Evolutionary conservation across 148 eudicot species (phyloP).

Genomic region (Pharnaceum exiguum): DNA sequence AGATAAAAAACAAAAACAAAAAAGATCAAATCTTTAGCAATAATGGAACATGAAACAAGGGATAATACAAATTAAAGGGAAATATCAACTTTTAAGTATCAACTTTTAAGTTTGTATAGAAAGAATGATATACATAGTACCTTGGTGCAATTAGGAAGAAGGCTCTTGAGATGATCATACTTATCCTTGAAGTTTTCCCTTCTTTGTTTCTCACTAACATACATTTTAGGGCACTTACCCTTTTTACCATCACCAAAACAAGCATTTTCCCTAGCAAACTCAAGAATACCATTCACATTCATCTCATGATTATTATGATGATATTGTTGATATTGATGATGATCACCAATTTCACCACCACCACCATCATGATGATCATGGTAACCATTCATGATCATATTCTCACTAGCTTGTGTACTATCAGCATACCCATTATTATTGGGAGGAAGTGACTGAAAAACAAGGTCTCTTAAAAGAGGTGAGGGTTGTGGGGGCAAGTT

Average conservation of each 20-base stretch:
- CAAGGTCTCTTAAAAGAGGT: constrained; percentile 41
- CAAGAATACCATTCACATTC: constrained; percentile 41
- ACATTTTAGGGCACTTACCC: constrained; percentile 54
- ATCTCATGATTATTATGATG: too few species aligned
- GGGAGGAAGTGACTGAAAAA: constrained; percentile 53
- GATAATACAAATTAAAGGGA: not conserved
- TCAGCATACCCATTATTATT: too few species aligned
- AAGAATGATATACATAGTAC: constrained; percentile 22
- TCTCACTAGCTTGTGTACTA: too few species aligned
- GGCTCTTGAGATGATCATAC: constrained; percentile 38
- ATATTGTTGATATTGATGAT: constrained; percentile 28
- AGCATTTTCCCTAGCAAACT: constrained; percentile 41
- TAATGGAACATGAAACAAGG: too few species aligned
- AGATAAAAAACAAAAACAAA: too few species aligned
- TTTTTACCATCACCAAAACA: constrained; percentile 33
- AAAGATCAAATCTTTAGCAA: too few species aligned
- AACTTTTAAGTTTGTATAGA: too few species aligned
- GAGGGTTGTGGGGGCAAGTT: constrained; percentile 52
- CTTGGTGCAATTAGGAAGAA: constrained; percentile 77
- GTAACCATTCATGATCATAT: constrained; percentile 23
- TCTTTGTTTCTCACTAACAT: constrained; percentile 72
- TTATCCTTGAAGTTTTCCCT: constrained; percentile 61
- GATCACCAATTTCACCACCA: constrained; percentile 33
- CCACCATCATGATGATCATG: constrained; percentile 46
- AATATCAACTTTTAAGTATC: too few species aligned